phyloP scores from a whole-genome alignment of 2,329 filamentous ascomycete genomes.

The Penicillium sp. region DNA sequence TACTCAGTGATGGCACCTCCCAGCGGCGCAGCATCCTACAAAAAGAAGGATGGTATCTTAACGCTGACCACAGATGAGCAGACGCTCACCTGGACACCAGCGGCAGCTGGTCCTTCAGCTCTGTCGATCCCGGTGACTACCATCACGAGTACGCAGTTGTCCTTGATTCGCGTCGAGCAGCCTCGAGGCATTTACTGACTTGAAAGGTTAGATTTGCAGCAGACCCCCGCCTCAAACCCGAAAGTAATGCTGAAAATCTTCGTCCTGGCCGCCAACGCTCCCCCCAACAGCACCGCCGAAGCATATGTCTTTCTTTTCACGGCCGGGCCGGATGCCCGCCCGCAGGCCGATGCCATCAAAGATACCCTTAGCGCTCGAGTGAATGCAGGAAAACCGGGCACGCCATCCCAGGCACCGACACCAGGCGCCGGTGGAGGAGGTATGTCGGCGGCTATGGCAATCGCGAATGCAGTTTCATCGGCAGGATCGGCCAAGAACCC shows the following conservation, averaged over 20 bases:
- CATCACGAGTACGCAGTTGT: constrained; percentile 72
- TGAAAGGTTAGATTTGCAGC: constrained; percentile 74
- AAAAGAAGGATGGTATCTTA: constrained; percentile 92
- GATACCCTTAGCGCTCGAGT: constrained; percentile 80
- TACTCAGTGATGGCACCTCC: constrained; percentile 51
- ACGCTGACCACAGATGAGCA: constrained; percentile 73
- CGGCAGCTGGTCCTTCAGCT: constrained; percentile 62
- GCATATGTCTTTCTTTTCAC: constrained; percentile 90
- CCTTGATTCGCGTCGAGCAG: constrained; percentile 1
- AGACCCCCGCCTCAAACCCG: constrained; percentile 82
- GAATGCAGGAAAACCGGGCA: constrained; percentile 64
- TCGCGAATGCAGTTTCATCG: constrained; percentile 70
- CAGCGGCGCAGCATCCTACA: constrained; percentile 76
- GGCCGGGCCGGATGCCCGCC: constrained; percentile 71
- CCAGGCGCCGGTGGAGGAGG: constrained; percentile 43
- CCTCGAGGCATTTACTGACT: constrained; percentile 3
- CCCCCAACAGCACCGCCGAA: constrained; percentile 51
- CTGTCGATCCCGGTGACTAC: constrained; percentile 73
- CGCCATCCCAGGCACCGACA: constrained; percentile 40
- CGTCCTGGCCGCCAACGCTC: constrained; percentile 62
- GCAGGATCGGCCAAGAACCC: constrained; percentile 54
- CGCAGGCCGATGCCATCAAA: constrained; percentile 84
- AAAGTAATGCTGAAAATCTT: constrained; percentile 97
- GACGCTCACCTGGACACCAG: constrained; percentile 80
- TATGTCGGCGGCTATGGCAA: constrained; percentile 73